Conservation (phyloP, 768 basidiomycete species). For the Agaricus sinodeliciosus region DNA sequence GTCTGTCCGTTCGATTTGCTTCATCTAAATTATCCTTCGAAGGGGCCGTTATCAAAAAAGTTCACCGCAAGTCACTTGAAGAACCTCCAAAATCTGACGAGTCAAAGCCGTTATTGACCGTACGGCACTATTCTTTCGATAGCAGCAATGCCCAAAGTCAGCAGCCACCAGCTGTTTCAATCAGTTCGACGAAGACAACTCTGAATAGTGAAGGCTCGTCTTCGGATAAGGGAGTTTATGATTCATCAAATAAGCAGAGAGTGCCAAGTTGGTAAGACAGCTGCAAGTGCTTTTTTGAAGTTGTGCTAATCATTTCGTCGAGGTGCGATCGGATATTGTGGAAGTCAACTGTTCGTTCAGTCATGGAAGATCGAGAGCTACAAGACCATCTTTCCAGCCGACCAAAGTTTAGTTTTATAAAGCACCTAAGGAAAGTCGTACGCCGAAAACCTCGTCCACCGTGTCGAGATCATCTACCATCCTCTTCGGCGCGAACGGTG, state of each 20-base stretch:
- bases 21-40: not conserved
- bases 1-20: not conserved
- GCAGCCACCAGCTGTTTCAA: constrained; percentile 21
- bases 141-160: constrained; percentile 11
- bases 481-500: not conserved
- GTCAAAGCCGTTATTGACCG: not conserved
- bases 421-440: constrained; percentile 31
- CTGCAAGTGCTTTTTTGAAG: constrained; percentile 15
- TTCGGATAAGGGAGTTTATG: constrained; percentile 61
- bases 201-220: constrained; percentile 26
- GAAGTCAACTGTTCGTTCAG: constrained; percentile 62
- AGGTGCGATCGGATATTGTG: constrained; percentile 85
- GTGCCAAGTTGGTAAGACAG: constrained; percentile 70
- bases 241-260: constrained; percentile 73
- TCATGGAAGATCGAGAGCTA: constrained; percentile 27
- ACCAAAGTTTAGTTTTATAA: constrained; percentile 15
- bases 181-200: constrained; percentile 29
- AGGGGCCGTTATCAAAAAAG: constrained; percentile 4
- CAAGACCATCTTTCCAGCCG: constrained; percentile 14
- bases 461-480: not conserved
- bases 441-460: constrained; percentile 15
- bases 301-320: not conserved
- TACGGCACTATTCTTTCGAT: constrained; percentile 9
- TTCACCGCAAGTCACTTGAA: constrained; percentile 13
- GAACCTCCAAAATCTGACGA: constrained; percentile 14